These are phyloP conservation scores for Trametes polyzona DNA, from an alignment of 1,284 basidiomycete genomes.

Conservation along the genomic window DNA sequence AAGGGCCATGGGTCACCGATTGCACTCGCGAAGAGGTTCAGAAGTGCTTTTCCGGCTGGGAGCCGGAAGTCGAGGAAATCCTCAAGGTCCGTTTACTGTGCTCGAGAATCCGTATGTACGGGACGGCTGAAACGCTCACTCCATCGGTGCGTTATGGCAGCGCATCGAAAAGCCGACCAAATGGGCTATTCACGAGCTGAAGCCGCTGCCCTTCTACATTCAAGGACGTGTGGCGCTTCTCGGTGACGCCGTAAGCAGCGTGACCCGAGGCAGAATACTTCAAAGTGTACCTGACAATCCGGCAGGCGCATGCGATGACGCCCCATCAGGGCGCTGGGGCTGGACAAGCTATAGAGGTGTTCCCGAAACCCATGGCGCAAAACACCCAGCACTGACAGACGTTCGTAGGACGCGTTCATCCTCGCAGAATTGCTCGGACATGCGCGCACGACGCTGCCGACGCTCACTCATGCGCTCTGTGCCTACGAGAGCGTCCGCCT, in stretches of 20 bases:
- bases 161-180: conserved; percentile 34
- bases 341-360: conserved; percentile 40
- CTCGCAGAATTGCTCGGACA: conserved; percentile 53
- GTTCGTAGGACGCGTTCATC: conserved; percentile 55
- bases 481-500: conserved; percentile 52
- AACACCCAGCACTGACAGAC: background rate
- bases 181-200: conserved; percentile 39
- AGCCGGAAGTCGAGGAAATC: conserved; percentile 37
- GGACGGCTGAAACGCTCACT: too few species aligned
- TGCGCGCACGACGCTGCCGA: conserved; percentile 41
- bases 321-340: conserved; percentile 41
- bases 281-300: background rate
- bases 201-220: conserved; percentile 20
- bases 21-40: conserved; percentile 32
- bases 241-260: conserved; percentile 25
- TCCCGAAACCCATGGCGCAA: background rate
- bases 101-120: too few species aligned
- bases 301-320: conserved; percentile 40
- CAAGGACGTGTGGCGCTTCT: conserved; percentile 17
- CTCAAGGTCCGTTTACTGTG: conserved; percentile 27
- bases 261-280: background rate
- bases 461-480: conserved; percentile 43
- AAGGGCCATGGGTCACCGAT: conserved; percentile 35
- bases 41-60: conserved; percentile 35
- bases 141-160: conserved; percentile 26